A percentile compares a stretch with the other conserved stretches of the same genome.
Conservation (phyloP, 2,329 filamentous ascomycete genomes). For the Parastagonospora nodorum region DNA sequence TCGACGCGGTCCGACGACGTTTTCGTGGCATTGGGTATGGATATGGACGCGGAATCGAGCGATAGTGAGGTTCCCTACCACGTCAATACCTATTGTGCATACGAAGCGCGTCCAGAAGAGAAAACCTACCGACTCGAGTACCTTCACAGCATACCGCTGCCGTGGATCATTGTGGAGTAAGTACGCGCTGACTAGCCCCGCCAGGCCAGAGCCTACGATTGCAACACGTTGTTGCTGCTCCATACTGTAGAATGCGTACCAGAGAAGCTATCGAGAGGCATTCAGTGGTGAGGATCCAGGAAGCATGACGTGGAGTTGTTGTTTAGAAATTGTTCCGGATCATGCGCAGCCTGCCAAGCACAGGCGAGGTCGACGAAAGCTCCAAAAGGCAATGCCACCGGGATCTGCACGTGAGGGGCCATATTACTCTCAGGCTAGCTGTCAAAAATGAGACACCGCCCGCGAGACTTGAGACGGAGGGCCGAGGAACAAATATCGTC, state of each 20-base stretch:
- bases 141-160: constrained; percentile 49
- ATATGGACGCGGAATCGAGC: constrained; percentile 53
- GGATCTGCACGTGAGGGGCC: not conserved
- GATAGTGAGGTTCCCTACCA: constrained; percentile 51
- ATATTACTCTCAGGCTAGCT: not conserved
- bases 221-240: constrained; percentile 40
- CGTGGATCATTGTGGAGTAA: constrained; percentile 49
- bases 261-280: constrained; percentile 3
- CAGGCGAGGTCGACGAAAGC: not conserved
- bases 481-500: not conserved
- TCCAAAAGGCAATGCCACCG: not conserved
- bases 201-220: constrained; percentile 56
- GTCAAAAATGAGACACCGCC: not conserved
- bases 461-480: not conserved
- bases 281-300: not conserved
- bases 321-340: constrained; percentile 5
- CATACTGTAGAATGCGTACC: constrained; percentile 4
- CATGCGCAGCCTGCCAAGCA: not conserved
- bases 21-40: constrained; percentile 35
- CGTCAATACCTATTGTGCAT: constrained; percentile 2
- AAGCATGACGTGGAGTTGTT: constrained; percentile 1
- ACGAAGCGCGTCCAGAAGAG: not conserved
- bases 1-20: constrained; percentile 48
- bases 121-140: constrained; percentile 53
- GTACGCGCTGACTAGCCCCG: constrained; percentile 54